Conservation (phyloP, 371 early-diverging fungal genomes). For the Circinella umbellata region DNA sequence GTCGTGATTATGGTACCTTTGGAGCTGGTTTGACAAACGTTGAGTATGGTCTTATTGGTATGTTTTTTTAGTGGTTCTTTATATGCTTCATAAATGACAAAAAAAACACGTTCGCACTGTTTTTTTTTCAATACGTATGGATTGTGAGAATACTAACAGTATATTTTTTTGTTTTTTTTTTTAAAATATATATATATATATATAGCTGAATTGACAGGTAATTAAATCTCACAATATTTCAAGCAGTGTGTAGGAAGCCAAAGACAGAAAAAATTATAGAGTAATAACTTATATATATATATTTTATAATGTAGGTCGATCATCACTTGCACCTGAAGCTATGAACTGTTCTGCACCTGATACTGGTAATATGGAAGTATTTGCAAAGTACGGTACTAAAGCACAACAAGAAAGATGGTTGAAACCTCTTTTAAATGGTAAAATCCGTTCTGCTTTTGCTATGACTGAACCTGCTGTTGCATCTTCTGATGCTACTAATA, state of each 20-base stretch:
- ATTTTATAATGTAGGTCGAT: constrained; percentile 55
- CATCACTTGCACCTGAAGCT: constrained; percentile 85
- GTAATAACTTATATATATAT: too few relatives aligned
- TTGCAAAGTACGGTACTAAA: constrained; percentile 90
- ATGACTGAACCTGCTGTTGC: constrained; percentile 97
- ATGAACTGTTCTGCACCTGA: constrained; percentile 96
- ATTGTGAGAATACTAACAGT: too few relatives aligned
- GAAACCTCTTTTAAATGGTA: constrained; percentile 83
- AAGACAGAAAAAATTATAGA: too few relatives aligned
- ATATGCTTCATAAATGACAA: too few relatives aligned
- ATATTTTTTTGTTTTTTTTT: too few relatives aligned
- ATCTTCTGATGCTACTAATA: constrained; percentile 96
- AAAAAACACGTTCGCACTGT: too few relatives aligned
- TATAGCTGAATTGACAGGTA: too few relatives aligned
- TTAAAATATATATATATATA: too few relatives aligned
- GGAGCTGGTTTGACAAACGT: constrained; percentile 91
- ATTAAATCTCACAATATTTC: too few relatives aligned
- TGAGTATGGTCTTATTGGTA: constrained; percentile 86
- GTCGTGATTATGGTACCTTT: constrained; percentile 57
- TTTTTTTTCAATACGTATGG: too few relatives aligned
- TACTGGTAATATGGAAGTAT: constrained; percentile 98
- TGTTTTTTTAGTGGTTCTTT: too few relatives aligned
- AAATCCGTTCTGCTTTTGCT: constrained; percentile 96
- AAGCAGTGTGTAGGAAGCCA: too few relatives aligned
- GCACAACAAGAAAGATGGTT: constrained; percentile 90